Base-by-base conservation (phyloP, 306 rosid species). In the Hippophae tibetana region DNA sequence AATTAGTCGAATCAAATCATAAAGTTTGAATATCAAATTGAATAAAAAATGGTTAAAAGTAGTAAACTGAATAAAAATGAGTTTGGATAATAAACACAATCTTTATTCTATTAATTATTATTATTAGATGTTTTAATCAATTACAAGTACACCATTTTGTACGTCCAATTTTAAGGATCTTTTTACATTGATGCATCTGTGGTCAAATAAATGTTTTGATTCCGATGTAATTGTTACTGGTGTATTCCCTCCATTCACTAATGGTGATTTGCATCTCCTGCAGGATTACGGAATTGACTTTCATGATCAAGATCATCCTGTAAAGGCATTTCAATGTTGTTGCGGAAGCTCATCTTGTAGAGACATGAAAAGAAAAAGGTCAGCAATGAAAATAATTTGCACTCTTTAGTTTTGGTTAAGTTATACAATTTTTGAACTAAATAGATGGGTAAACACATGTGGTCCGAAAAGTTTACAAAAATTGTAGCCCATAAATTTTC, bases 281-380 rank as follows among this genome's bases (percentile, higher is more conserved):
- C 81, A 90, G 98, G 98, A 90, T 68, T 90, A 90, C 68, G 82
- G 82, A 26, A 83, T 90, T 69, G 95, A 90, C 71, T 90, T 90
- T 64, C 81, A 70, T 60, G 96, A 90, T 71, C 63, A 61, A 43
- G 68, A 71, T 13, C 98, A 90, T 65, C 95, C 95, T 43, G 72
- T 90, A 27, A 62, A 87, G 73, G 98, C 98, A 53, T 90, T 90
- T 67, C 56, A 41, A 6, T 90, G 98, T 49, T 43, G 64, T 56
- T 90, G 98, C 65, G 86, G 89, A 71, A 90, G 98, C 67, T 8
- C 58, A 18, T 73, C 12, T 10, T 90, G 98, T 77, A 82, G 89
- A 52, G 80, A 69, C 58, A 67, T 50, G 54, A 44, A 84, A 56
- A 53, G 57, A 10, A 76, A 75, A 81, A 82, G 90, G 86, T 75